Conservation (phyloP, 805 yeast species). For the Grigorovia yakushimaensis region DNA sequence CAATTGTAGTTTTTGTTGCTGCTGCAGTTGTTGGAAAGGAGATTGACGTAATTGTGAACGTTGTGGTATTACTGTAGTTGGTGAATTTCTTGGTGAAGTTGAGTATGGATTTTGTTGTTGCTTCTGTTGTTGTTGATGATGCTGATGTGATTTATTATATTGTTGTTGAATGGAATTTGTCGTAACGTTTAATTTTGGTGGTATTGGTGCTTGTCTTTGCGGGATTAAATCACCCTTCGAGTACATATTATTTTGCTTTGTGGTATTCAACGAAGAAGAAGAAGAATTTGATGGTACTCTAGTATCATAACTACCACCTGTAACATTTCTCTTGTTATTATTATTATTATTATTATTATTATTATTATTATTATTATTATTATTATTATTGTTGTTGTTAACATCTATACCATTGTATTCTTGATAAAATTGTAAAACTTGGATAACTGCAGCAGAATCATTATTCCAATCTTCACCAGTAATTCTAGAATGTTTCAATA, state of each 20-base stretch:
- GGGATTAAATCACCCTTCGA: slow-evolving; percentile 10
- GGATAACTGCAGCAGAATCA: slow-evolving; percentile 92
- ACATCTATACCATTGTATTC: slow-evolving; percentile 29
- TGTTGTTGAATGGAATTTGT: slow-evolving; percentile 9
- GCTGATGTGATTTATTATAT: slow-evolving; percentile 2
- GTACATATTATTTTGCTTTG: neutral
- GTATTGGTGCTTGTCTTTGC: slow-evolving; percentile 23
- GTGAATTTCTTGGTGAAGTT: slow-evolving; percentile 1
- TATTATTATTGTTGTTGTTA: slow-evolving; percentile 2
- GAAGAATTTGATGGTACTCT: slow-evolving; percentile 8
- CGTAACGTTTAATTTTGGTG: slow-evolving; percentile 18
- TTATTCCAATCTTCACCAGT: slow-evolving; percentile 86
- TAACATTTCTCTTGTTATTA: neutral
- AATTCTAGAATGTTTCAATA: slow-evolving; percentile 78
- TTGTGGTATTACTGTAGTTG: slow-evolving; percentile 3
- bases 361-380: slow-evolving; percentile 2
- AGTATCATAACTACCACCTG: slow-evolving; percentile 1
- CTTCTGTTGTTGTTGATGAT: neutral
- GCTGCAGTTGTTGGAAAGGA: neutral
- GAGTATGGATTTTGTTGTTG: slow-evolving; percentile 5
- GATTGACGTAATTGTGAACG: slow-evolving; percentile 2
- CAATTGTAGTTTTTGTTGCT: neutral
- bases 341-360: slow-evolving; percentile 2
- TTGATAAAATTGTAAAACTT: slow-evolving; percentile 72
- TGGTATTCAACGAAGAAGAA: neutral